Evolutionary conservation across 1,284 basidiomycete species (phyloP).

Genomic region (Mycocalia duriaeana): DNA sequence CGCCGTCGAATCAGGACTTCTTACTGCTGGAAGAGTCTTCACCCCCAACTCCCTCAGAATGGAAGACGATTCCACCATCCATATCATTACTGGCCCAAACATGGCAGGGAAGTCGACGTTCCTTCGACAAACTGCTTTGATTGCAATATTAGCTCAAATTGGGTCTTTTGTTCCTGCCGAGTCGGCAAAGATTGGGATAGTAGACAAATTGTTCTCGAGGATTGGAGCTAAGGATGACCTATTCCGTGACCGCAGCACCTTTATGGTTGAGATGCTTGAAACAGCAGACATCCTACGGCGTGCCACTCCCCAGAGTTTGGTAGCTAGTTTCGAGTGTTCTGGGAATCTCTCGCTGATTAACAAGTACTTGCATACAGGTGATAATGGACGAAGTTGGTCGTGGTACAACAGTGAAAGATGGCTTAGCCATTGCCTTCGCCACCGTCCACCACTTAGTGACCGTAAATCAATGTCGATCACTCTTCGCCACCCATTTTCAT

Average conservation of each 20-base stretch:
- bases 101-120: constrained; percentile 96
- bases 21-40: constrained; percentile 72
- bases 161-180: constrained; percentile 93
- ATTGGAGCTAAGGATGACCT: constrained; percentile 97
- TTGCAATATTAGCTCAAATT: constrained; percentile 87
- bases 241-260: constrained; percentile 88
- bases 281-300: constrained; percentile 77
- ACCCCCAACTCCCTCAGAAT: constrained; percentile 79
- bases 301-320: constrained; percentile 79
- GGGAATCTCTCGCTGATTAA: too few relatives aligned
- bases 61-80: constrained; percentile 55
- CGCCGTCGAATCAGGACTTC: constrained; percentile 85
- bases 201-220: constrained; percentile 89
- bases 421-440: constrained; percentile 90
- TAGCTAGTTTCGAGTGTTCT: constrained; percentile 41
- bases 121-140: constrained; percentile 87
- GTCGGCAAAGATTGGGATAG: constrained; percentile 73
- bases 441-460: constrained; percentile 79
- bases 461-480: constrained; percentile 72
- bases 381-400: constrained; percentile 98
- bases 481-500: constrained; percentile 98
- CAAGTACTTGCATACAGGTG: constrained; percentile 60
- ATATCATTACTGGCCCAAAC: constrained; percentile 91
- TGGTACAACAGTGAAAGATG: constrained; percentile 90
- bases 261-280: constrained; percentile 91